phyloP scores from a whole-genome alignment of 805 yeast species.

The Wickerhamiella alocasiicola region DNA sequence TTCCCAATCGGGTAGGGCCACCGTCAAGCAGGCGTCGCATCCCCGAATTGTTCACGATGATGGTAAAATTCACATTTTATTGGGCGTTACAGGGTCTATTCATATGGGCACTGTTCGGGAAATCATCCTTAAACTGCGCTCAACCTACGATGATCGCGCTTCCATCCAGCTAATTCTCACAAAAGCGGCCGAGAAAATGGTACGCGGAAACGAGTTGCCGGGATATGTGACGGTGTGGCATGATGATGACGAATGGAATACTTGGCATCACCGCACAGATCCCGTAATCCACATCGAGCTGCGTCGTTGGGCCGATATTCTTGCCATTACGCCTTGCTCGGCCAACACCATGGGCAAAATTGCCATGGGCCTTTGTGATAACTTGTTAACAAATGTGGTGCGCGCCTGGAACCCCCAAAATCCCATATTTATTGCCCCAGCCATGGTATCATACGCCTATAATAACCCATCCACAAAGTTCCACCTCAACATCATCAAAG shows the following conservation, averaged over 20 bases:
- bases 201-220: constrained; percentile 41
- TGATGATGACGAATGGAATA: constrained; percentile 86
- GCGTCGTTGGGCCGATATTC: constrained; percentile 92
- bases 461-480: constrained; percentile 78
- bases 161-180: constrained; percentile 82
- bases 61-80: constrained; percentile 70
- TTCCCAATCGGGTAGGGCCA: constrained; percentile 14
- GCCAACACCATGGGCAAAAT: constrained; percentile 88
- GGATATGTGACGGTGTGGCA: constrained; percentile 78
- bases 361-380: constrained; percentile 84
- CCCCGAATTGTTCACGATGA: constrained; percentile 63
- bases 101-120: constrained; percentile 70
- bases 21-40: constrained; percentile 32
- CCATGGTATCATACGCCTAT: constrained; percentile 89
- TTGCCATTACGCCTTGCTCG: constrained; percentile 85
- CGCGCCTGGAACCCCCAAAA: constrained; percentile 92
- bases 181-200: constrained; percentile 72
- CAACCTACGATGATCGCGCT: constrained; percentile 64
- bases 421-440: constrained; percentile 86
- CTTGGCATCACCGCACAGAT: constrained; percentile 73
- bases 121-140: constrained; percentile 69
- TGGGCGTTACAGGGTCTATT: constrained; percentile 83
- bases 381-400: constrained; percentile 75
- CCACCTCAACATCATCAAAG: constrained; percentile 62
- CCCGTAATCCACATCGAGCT: constrained; percentile 92